A percentile compares a stretch with the other conserved stretches of the same genome.
Conservation (phyloP, 2,329 filamentous ascomycete genomes). For the Colletotrichum truncatum region DNA sequence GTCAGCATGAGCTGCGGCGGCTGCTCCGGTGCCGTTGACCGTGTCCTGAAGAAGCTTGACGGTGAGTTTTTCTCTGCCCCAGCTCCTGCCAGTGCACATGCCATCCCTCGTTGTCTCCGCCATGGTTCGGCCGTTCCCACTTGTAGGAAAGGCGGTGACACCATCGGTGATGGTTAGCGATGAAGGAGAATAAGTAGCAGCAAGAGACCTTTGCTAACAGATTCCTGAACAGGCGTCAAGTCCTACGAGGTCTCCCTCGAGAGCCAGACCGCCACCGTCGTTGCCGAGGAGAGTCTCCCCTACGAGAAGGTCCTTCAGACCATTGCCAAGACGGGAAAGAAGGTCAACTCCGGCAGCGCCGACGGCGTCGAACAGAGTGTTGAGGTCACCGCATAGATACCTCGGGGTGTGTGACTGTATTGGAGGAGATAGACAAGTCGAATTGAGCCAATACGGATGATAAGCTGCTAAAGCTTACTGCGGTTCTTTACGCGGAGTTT, state of each 20-base stretch:
- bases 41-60: slow-evolving; percentile 90
- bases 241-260: slow-evolving; percentile 89
- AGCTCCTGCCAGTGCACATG: not conserved
- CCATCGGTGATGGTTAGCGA: not conserved
- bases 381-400: slow-evolving; percentile 39
- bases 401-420: not conserved
- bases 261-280: slow-evolving; percentile 81
- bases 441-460: not conserved
- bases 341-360: slow-evolving; percentile 79
- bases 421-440: not conserved
- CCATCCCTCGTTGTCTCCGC: not conserved
- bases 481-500: not conserved
- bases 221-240: slow-evolving; percentile 74
- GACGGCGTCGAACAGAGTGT: slow-evolving; percentile 70
- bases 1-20: slow-evolving; percentile 94
- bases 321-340: slow-evolving; percentile 96
- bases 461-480: too few species aligned
- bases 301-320: slow-evolving; percentile 87
- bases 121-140: not conserved
- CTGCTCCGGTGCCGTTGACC: slow-evolving; percentile 93
- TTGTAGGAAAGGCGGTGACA: not conserved
- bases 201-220: not conserved
- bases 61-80: slow-evolving; percentile 61
- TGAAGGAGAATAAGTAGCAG: too few species aligned
- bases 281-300: slow-evolving; percentile 72